Conservation (phyloP, 2,329 filamentous ascomycete genomes). For the Fusarium nisikadoi region DNA sequence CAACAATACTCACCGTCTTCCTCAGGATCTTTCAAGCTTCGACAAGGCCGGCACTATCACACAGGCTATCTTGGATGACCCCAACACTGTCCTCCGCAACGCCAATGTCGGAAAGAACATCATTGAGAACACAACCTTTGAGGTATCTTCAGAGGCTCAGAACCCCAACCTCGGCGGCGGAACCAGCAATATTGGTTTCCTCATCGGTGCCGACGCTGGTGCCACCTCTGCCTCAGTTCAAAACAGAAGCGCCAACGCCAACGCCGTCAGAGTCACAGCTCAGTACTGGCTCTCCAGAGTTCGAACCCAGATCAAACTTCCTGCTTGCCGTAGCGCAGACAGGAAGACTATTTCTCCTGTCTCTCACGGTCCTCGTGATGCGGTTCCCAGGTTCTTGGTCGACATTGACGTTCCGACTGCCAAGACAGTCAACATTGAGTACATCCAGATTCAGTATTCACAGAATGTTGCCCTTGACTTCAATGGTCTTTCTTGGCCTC, state of each 20-base stretch:
- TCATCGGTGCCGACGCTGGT: conserved; percentile 19
- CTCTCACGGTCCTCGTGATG: conserved; percentile 11
- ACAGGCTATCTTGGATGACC: conserved; percentile 45
- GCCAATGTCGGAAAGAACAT: conserved; percentile 48
- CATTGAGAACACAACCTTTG: conserved; percentile 45
- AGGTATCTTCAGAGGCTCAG: conserved; percentile 40
- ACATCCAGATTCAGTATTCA: conserved; percentile 51
- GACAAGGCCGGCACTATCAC: conserved; percentile 48
- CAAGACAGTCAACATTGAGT: conserved; percentile 25
- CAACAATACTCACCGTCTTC: conserved; percentile 38
- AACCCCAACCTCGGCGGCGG: conserved; percentile 45
- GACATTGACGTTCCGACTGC: conserved; percentile 5
- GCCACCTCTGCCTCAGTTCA: conserved; percentile 46
- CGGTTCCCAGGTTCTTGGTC: conserved; percentile 25
- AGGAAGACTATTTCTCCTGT: conserved; percentile 12
- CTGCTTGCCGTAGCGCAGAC: background rate
- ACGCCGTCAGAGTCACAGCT: conserved; percentile 14
- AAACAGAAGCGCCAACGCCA: conserved; percentile 31
- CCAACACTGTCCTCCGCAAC: conserved; percentile 44
- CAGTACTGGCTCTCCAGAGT: conserved; percentile 38
- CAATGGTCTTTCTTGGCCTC: conserved; percentile 17
- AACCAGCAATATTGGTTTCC: conserved; percentile 38
- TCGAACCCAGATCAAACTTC: conserved; percentile 30
- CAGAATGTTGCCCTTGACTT: conserved; percentile 39
- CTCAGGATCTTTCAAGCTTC: conserved; percentile 46